Evolutionary conservation across 441 rosid species (phyloP), one percentile per base, ranked within the genome.

Genomic region (Gossypium gossypioides): DNA sequence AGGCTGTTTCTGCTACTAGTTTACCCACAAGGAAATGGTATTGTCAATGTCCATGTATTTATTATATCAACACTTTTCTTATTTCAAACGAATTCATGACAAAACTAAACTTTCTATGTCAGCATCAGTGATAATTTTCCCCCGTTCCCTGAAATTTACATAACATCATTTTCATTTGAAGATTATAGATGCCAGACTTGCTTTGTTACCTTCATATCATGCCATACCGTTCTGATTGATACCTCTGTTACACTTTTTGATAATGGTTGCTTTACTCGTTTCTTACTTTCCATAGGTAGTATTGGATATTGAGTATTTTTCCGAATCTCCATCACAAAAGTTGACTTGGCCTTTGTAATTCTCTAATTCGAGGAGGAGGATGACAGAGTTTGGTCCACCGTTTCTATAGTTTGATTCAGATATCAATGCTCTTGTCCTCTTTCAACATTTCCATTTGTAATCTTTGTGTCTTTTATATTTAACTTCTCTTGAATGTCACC

Each of bases 1-100:
- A 89, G 74, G 89, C 98, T 71, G 92, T 94, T 79, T 94, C 98
- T 3, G 97, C 92, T 27, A 73, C 97, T 52, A 78, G 68, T 34
- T 85, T 80, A 68, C 61, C 91, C 59, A 86, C 96, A 0, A 84
- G 87, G 76, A 94, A 94, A 86, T 94, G 99, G 97, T 92, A 89
- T 66, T 73, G 21, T 55, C 21, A 67, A 2, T 50, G 37, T 50
- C 21, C 22, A 25, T 3, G 6, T 15, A 22, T 21, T 66, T 22
- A 25, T 21, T 12, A 42, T 37, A 37, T 37, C 18, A 15, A 3
- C 12, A 10, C 6, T 22, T 24, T 8, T 7, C 10, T 40, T 6
- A 0, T 29, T 44, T 66, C 10, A 22, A 37, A 37, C 42, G 42
- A 37, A 37, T 37, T 37, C 42, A 37, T 37, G 42, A 37, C 42